Base-by-base conservation (phyloP, 73 alveolate species). In the Paramecium octaurelia region DNA sequence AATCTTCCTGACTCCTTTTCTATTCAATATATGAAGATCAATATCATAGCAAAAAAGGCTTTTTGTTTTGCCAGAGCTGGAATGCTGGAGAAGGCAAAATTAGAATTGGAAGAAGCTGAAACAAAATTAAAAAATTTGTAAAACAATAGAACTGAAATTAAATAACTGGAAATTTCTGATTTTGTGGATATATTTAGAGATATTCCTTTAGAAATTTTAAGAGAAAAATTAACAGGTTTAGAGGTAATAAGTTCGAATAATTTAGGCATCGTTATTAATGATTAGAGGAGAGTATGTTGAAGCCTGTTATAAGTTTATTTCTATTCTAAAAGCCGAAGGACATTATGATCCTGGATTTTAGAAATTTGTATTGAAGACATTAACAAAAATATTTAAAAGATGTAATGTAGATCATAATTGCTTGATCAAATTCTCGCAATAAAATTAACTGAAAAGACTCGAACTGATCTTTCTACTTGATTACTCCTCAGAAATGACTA, bases 401-500 rank as follows among this genome's bases (percentile, higher is more conserved):
- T 80, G 50, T 43, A 9, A 46, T 10, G 18, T 48, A 6, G 57
- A 80, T 16, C 18, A 14, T 10, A 42, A 80, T 44, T 44, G 91
- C 20, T 46, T 80, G n/a, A 31, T 80, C 23, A 80, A 80, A 20
- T 48, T 80, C 21, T 46, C 48, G 1, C 16, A 80, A 24, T 34
- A 46, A 48, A 80, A 80, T 80, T 20, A 44, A 44, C 31, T 23
- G 3, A 80, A 80, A 24, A 80, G 48, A 46, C 10, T 80, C 20
- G 91, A 80, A 80, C 16, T 80, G 14, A 80, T 80, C 48, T 80
- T 80, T 42, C 23, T 80, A 9, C 18, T 80, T 20, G 91, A 80
- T 80, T 80, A 80, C 46, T 80, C 91, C 43, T 11, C 21, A 4
- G 75, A 80, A 24, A 80, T 80, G 91, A 80, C 91, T 1, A 43